Conservation (phyloP, 2,329 filamentous ascomycete genomes). For the Sclerotinia sclerotiorum region DNA sequence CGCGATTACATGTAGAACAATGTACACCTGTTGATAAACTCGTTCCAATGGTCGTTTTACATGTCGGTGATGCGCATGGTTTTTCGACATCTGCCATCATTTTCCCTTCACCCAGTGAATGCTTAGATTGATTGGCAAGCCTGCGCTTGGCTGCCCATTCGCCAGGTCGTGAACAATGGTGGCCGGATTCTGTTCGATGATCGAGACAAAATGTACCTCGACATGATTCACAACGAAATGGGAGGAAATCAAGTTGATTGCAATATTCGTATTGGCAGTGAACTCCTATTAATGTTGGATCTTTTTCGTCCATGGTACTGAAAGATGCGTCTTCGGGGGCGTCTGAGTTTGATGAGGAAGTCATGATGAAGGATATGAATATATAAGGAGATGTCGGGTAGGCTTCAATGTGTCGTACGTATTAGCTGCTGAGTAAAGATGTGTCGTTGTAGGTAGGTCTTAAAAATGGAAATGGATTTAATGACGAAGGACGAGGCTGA, state of each 20-base stretch:
- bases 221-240: conserved; percentile 91
- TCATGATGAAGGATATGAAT: conserved; percentile 47
- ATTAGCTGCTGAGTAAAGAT: conserved; percentile 1
- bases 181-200: conserved; percentile 81
- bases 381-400: conserved; percentile 23
- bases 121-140: conserved; percentile 53
- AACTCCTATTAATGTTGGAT: conserved; percentile 81
- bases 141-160: conserved; percentile 62
- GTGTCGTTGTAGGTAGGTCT: conserved; percentile 22
- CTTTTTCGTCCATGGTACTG: conserved; percentile 71
- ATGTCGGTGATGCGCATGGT: conserved; percentile 64
- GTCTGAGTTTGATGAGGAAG: conserved; percentile 47
- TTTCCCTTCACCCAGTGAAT: conserved; percentile 54
- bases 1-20: conserved; percentile 68
- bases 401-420: conserved; percentile 3
- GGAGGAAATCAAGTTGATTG: conserved; percentile 92
- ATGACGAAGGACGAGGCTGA: conserved; percentile 34
- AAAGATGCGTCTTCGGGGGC: conserved; percentile 56
- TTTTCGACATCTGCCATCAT: conserved; percentile 60
- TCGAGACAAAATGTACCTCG: conserved; percentile 84
- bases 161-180: conserved; percentile 63
- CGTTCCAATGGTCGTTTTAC: conserved; percentile 71
- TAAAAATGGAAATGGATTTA: conserved; percentile 28
- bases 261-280: conserved; percentile 93
- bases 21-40: conserved; percentile 66